Base-by-base conservation (phyloP, 1,284 basidiomycete species). In the Somion occarium region DNA sequence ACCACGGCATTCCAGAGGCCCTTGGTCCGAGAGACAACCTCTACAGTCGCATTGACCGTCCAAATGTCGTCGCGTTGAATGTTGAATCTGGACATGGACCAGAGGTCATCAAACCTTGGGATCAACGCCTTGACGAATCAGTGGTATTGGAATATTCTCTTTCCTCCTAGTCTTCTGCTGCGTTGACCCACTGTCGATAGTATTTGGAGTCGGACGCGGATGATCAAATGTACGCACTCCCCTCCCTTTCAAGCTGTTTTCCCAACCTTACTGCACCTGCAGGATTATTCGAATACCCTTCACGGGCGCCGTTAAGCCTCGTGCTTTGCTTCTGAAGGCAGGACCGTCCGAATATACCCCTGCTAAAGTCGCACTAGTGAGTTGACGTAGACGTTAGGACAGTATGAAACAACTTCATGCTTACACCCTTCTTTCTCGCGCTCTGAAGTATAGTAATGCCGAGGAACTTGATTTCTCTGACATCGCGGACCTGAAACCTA, bases 221-320 rank as follows among this genome's bases (percentile, higher is more conserved):
- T 65, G 88, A 91, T 63, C 87, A 91, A 67, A 68, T 92, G 88
- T 89, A 66, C 58, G 75, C 56, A 20, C 51, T 53, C 49, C 46
- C 22, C 38, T 15, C 18, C 20, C 44, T 53, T 53, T 55, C 44
- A 57, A 25, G 52, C 46, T 49, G 48, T 49, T 37, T 38, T 12
- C 44, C 22, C 11, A 12, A 37, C 38, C 19, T 25, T 26, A 25
- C 42, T 27, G 11, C 13, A 24, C 12, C 42, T 15, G 5, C 45
- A 90, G 87, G 62, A 89, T 91, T 56, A 69, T 92, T 50, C 85
- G 85, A 42, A 68, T 92, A 26, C 90, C 90, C 1, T 92, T 92
- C 62, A 90, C 85, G 1, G 85, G 86, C 11, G 82, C 85, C 2
- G 86, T 92, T 34, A 88, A 85, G 60, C 75, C 92, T 34, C 82